Conservation (phyloP, 371 early-diverging fungal species). For the Apophysomyces sp. region DNA sequence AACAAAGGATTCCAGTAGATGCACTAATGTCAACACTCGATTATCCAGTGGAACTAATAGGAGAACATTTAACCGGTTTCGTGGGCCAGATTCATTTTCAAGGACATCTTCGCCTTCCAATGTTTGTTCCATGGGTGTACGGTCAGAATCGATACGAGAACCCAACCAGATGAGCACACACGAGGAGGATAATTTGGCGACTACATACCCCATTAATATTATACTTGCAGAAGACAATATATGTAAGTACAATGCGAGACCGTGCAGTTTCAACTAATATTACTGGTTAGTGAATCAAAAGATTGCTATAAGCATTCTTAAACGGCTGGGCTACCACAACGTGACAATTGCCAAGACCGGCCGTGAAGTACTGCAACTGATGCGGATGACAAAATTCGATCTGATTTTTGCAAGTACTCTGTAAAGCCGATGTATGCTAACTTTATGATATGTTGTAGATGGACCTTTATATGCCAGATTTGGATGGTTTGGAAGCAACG, state of each 20-base stretch:
- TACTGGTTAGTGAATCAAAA: conserved; percentile 55
- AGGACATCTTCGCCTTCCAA: too few species aligned
- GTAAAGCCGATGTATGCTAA: not conserved
- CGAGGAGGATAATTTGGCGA: conserved; percentile 41
- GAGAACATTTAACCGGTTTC: too few species aligned
- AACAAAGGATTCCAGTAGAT: too few species aligned
- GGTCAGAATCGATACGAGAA: conserved; percentile 10
- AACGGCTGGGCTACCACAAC: conserved; percentile 52
- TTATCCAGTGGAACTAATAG: too few species aligned
- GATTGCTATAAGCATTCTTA: conserved; percentile 56
- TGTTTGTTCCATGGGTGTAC: too few species aligned
- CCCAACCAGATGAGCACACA: conserved; percentile 19
- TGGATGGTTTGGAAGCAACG: conserved; percentile 52
- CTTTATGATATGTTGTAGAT: conserved; percentile 21
- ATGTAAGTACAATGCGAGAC: conserved; percentile 18
- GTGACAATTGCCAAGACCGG: conserved; percentile 58
- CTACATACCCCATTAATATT: conserved; percentile 37
- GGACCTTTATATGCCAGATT: conserved; percentile 55
- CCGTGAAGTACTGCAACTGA: conserved; percentile 46
- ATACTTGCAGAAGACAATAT: conserved; percentile 51
- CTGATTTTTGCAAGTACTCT: conserved; percentile 42
- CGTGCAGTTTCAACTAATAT: not conserved
- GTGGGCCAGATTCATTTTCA: too few species aligned
- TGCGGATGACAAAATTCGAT: conserved; percentile 41
- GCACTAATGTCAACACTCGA: too few species aligned